Evolutionary conservation across 768 basidiomycete species (phyloP), one percentile per base, ranked within the genome.

Genomic region (Mycena albidolilacea): DNA sequence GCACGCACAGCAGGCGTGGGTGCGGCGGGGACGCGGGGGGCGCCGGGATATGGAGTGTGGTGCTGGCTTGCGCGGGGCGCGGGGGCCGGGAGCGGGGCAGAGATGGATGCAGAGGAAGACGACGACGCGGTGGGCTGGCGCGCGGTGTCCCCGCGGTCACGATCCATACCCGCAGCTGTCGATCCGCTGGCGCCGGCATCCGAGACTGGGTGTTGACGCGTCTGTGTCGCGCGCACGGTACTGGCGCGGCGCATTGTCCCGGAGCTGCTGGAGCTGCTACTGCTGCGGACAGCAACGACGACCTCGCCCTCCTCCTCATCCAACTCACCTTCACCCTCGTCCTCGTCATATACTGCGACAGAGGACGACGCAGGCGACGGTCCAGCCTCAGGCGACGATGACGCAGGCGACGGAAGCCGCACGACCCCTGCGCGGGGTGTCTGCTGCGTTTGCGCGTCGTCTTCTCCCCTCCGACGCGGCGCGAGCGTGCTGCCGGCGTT

Each of bases 21-120:
- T 11, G 75, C 64, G 23, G 77, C 64, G 59, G 93, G 90, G 0
- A 95, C 95, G 62, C 95, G 95, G 0, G 95, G 95, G 0, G 95
- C 95, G 48, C 95, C 95, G 10, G 95, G 95, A 39, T 57, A 43
- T 15, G 67, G 71, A 4, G 70, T 78, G 75, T 44, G 74, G 78
- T 58, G 74, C 76, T 69, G 73, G 48, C 77, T 68, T 44, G 81
- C 58, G 38, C 74, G 70, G 23, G 70, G n/a, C 41, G 80, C 59
- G 14, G 78, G 37, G 50, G 82, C 81, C 7, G 84, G 80, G 3
- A 82, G 82, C 1, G 83, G 81, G 2, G 80, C 78, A 12, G 82
- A 81, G 9, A 80, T 76, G 3, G 83, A 80, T 3, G 30, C 30
- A 3, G 30, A 30, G 30, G 80, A 77, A 10, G 78, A 61, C 64